Evolutionary conservation across 2,329 filamentous ascomycete genomes (phyloP), one percentile per base, ranked within the genome.

Genomic region (Penicillium sp.): DNA sequence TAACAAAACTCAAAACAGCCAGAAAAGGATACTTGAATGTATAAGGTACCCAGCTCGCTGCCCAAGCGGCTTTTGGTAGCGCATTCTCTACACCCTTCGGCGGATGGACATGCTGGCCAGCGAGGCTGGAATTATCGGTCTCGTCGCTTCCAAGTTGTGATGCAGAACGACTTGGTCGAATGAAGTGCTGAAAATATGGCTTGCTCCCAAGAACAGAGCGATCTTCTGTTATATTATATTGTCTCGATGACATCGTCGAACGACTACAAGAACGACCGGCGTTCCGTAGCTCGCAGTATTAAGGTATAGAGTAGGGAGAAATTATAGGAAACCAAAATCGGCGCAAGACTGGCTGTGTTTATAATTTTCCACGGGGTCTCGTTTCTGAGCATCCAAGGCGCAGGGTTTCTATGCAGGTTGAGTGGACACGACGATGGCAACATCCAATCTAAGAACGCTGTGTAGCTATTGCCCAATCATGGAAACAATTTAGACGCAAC

Each of bases 131-230:
- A 16, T 35, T 27, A 9, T 44, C 31, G 5, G 35, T 13, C 5
- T 39, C 8, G 24, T n/a, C 18, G 39, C 27, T 50, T 2, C 25
- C 14, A 14, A 24, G 30, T 25, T 13, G 33, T 1, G 42, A 50
- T 11, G n/a, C 27, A 10, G 55, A 52, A 18, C 55, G 47, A 28
- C 53, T 53, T 5, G 55, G 41, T 13, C 47, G 53, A 31, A 58
- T 43, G 48, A 10, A 11, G 11, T 35, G 22, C 18, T 24, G 46
- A 35, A 57, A 57, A 40, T 50, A 45, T 7, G 55, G 44, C n/a
- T 40, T 44, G 8, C 13, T 38, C 10, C 55, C 49, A 3, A 57
- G 51, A 7, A 57, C 1, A 2, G 14, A 44, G 2, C 55, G 49
- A 33, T 53, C 50, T 25, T 55, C 50, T 2, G 22, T 20, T 6